Evolutionary conservation across 2,329 filamentous ascomycete genomes (phyloP), one percentile per base, ranked within the genome.

Genomic region (Aspergillus ibericus): DNA sequence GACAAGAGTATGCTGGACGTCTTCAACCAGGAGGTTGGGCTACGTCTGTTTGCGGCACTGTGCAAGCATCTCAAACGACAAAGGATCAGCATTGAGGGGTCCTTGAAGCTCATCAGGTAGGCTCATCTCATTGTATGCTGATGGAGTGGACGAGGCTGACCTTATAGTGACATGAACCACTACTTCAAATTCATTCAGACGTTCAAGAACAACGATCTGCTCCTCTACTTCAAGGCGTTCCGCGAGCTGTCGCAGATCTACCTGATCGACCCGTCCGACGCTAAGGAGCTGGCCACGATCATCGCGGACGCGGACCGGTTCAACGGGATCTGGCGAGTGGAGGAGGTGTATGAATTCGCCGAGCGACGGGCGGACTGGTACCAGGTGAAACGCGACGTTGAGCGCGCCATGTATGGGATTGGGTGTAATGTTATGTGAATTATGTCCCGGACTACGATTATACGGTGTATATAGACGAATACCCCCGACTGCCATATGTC

Each of bases 11-110:
- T 96, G 83, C 87, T 99, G 25, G 95, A 99, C 71, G 95, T 99
- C 13, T 99, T 99, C 82, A 97, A 96, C 75, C 92, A 95, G 76
- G 95, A 99, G 78, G 93, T 99, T 25, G 95, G 95, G 0, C 84
- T 97, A 63, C 89, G 95, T 25, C 84, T 99, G 53, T 99, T 98
- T 78, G 88, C 89, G 18, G 90, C 91, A 16, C 82, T 99, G 52
- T 97, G 93, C 83, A 99, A 99, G 78, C 95, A 99, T 77, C 84
- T 99, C 65, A 99, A 99, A 80, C 89, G 93, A 9, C 95, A 98
- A 80, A 88, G 95, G 56, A 86, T 99, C 76, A 93, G 89, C 72
- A 91, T 92, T 25, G 88, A 92, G 61, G 95, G 95, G 56, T 91
- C 95, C 18, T 86, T 98, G 72, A 93, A 90, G 74, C 85, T 99